Conservation (phyloP, 176 grass and related monocot genomes). For the Ensete glaucum region DNA sequence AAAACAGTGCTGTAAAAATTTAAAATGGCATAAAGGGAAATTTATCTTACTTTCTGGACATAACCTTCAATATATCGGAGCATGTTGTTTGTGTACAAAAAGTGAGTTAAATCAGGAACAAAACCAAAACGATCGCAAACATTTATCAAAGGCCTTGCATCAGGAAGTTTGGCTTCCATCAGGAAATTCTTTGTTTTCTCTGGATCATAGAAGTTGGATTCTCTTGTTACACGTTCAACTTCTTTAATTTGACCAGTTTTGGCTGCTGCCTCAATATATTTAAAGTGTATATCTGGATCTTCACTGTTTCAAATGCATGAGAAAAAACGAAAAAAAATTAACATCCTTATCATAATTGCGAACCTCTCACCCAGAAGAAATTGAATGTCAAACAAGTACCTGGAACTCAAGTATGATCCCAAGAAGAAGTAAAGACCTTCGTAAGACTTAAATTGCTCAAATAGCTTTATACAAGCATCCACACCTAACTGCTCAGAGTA, state of each 20-base stretch:
- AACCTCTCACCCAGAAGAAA: constrained; percentile 7
- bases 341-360: background rate
- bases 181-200: constrained; percentile 98
- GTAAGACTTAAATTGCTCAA: constrained; percentile 99
- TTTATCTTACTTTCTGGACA: constrained; percentile 76
- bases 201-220: constrained; percentile 93
- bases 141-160: constrained; percentile 91
- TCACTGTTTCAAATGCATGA: constrained; percentile 42
- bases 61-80: constrained; percentile 96
- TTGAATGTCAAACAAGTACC: constrained; percentile 31
- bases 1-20: too few species aligned
- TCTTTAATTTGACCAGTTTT: constrained; percentile 97
- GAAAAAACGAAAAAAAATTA: constrained; percentile 26
- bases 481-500: constrained; percentile 87
- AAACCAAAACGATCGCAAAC: constrained; percentile 94
- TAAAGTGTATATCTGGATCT: constrained; percentile 94
- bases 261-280: constrained; percentile 96
- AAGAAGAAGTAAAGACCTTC: constrained; percentile 99
- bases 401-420: constrained; percentile 95
- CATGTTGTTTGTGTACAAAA: constrained; percentile 90
- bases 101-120: constrained; percentile 93
- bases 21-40: background rate
- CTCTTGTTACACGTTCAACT: constrained; percentile 97
- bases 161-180: constrained; percentile 98
- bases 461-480: constrained; percentile 76